Conservation (phyloP, 177 flowering plant genomes). For the Tripterygium wilfordii region DNA sequence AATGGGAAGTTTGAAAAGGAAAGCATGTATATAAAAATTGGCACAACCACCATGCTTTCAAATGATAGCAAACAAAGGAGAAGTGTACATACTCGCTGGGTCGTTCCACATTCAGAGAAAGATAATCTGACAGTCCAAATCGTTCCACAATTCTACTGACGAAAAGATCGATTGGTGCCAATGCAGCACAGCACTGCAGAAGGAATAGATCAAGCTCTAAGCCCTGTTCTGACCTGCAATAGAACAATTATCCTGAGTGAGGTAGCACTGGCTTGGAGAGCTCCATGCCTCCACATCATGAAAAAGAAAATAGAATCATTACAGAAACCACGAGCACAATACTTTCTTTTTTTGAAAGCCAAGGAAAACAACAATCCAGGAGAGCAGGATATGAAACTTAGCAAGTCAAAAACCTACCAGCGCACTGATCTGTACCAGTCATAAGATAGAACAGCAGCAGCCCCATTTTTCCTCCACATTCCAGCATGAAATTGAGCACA, state of each 20-base stretch:
- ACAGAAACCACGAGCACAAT: neutral
- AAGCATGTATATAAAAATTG: no score
- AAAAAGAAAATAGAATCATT: constrained; percentile 4
- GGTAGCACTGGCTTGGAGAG: no score
- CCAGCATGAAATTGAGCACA: constrained; percentile 93
- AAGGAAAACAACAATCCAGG: no score
- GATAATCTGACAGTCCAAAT: constrained; percentile 69
- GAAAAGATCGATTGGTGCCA: constrained; percentile 84
- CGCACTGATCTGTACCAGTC: constrained; percentile 79
- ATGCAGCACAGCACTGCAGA: constrained; percentile 94
- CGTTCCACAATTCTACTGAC: constrained; percentile 73
- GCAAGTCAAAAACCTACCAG: constrained; percentile 69
- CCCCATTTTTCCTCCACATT: constrained; percentile 97
- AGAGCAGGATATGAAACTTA: no score
- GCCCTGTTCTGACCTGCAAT: constrained; percentile 80
- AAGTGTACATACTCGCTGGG: constrained; percentile 64
- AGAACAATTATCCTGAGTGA: no score
- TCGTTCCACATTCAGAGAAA: constrained; percentile 48
- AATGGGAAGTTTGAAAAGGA: no score
- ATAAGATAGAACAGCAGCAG: constrained; percentile 55
- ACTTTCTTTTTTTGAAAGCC: no score
- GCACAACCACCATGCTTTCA: no score
- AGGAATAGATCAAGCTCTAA: constrained; percentile 89
- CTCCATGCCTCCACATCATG: no score
- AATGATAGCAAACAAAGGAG: no score